Conservation (phyloP, 2,329 filamentous ascomycete species). For the Catunica adiposa region DNA sequence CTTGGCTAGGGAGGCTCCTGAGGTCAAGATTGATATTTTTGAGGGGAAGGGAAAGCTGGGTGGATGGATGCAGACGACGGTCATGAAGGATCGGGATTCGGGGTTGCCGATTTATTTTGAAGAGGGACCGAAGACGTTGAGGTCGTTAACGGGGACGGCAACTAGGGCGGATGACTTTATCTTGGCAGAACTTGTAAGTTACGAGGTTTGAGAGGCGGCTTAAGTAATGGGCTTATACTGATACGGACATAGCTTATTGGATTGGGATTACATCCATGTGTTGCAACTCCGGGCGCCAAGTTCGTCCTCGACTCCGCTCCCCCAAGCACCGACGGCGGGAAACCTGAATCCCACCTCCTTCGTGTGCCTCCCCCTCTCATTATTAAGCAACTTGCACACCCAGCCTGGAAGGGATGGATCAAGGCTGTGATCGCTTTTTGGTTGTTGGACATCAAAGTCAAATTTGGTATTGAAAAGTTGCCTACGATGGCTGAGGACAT, state of each 20-base stretch:
- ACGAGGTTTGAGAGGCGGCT: neutral
- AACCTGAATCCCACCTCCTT: slow-evolving; percentile 38
- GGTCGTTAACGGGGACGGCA: slow-evolving; percentile 29
- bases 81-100: slow-evolving; percentile 26
- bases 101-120: slow-evolving; percentile 11
- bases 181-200: slow-evolving; percentile 52
- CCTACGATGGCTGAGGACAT: slow-evolving; percentile 21
- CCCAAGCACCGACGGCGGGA: neutral
- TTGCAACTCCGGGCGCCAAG: slow-evolving; percentile 10
- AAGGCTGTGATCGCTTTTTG: slow-evolving; percentile 11
- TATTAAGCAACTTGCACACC: slow-evolving; percentile 9
- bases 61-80: slow-evolving; percentile 66
- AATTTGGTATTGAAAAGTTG: slow-evolving; percentile 17
- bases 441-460: slow-evolving; percentile 11
- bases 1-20: slow-evolving; percentile 35
- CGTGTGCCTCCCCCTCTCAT: slow-evolving; percentile 20
- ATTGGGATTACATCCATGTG: slow-evolving; percentile 10
- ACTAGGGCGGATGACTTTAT: slow-evolving; percentile 43
- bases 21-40: slow-evolving; percentile 12
- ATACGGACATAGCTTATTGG: slow-evolving; percentile 4
- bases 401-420: slow-evolving; percentile 13
- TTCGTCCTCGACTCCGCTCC: slow-evolving; percentile 9
- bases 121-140: slow-evolving; percentile 57
- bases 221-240: neutral
- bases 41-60: slow-evolving; percentile 51